Conservation (phyloP, 139 green algal genomes). For the Chlorella vulgaris region DNA sequence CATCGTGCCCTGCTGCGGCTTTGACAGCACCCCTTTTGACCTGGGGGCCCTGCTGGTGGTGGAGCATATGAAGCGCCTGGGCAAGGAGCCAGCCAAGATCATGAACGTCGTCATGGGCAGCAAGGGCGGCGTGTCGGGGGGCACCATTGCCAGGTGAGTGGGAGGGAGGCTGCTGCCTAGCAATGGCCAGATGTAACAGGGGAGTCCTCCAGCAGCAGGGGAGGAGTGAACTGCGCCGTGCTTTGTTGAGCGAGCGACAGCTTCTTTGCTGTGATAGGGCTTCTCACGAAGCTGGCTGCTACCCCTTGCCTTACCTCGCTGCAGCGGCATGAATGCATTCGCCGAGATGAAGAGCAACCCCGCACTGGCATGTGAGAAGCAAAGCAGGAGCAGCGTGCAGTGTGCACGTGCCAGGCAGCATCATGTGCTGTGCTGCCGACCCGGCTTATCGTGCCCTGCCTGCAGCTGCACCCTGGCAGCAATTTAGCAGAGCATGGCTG, state of each 20-base stretch:
- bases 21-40: conserved; percentile 89
- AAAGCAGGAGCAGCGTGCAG: no score
- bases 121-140: conserved; percentile 63
- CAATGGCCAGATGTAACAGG: no score
- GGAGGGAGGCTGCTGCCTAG: no score
- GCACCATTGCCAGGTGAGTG: conserved; percentile 61
- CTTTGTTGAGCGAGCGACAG: no score
- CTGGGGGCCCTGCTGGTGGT: conserved; percentile 71
- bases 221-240: no score
- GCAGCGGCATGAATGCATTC: conserved; percentile 22
- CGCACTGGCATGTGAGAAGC: neutral
- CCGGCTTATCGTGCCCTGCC: no score
- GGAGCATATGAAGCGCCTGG: conserved; percentile 53
- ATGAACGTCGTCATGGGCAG: conserved; percentile 36
- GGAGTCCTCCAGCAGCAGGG: no score
- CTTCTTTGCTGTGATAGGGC: neutral
- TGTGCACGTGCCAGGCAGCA: no score
- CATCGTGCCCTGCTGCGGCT: conserved; percentile 83
- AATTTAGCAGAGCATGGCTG: no score
- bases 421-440: no score
- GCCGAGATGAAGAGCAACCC: conserved; percentile 8
- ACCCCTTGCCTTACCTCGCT: neutral
- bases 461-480: neutral
- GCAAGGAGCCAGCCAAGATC: conserved; percentile 42
- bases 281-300: neutral